Percentiles rank a stretch among this genome's conserved stretches.
Conservation (phyloP, 1,284 basidiomycete species). For the Hemileia vastatrix region DNA sequence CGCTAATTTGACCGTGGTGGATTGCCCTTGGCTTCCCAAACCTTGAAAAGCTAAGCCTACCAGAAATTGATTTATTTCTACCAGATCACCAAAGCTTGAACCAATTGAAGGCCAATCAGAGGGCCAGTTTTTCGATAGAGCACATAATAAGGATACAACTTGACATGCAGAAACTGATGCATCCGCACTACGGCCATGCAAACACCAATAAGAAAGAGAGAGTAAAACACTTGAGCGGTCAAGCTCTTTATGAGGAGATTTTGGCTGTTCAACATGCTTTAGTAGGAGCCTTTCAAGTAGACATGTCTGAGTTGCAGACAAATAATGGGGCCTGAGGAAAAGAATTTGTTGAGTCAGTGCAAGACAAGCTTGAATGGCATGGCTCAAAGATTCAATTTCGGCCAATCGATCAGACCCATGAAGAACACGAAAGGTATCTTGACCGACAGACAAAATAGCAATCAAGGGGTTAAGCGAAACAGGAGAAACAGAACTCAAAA, state of each 20-base stretch:
- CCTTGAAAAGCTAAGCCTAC: constrained; percentile 9
- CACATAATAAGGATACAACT: constrained; percentile 15
- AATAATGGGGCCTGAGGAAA: constrained; percentile 6
- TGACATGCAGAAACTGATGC: constrained; percentile 13
- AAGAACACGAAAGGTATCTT: constrained; percentile 7
- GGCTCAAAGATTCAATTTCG: constrained; percentile 10
- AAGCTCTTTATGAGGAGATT: too few species aligned
- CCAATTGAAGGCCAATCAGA: constrained; percentile 22
- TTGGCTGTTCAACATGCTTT: constrained; percentile 6
- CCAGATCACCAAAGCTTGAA: constrained; percentile 18
- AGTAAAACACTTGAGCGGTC: constrained; percentile 10
- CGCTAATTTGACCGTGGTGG: constrained; percentile 4
- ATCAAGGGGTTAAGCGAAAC: constrained; percentile 21
- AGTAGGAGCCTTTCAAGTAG: constrained; percentile 14
- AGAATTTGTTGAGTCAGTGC: constrained; percentile 14
- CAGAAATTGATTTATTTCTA: constrained; percentile 12
- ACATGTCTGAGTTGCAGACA: constrained; percentile 2
- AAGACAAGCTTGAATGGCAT: not conserved
- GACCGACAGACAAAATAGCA: constrained; percentile 6
- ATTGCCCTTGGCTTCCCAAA: not conserved
- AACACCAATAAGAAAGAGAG: constrained; percentile 19
- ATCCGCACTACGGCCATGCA: constrained; percentile 6
- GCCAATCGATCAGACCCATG: constrained; percentile 8
- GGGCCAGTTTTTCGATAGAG: constrained; percentile 17
- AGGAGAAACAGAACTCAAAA: constrained; percentile 11